phyloP scores from a whole-genome alignment of 1,284 basidiomycete species.

The Trametes hirsuta region DNA sequence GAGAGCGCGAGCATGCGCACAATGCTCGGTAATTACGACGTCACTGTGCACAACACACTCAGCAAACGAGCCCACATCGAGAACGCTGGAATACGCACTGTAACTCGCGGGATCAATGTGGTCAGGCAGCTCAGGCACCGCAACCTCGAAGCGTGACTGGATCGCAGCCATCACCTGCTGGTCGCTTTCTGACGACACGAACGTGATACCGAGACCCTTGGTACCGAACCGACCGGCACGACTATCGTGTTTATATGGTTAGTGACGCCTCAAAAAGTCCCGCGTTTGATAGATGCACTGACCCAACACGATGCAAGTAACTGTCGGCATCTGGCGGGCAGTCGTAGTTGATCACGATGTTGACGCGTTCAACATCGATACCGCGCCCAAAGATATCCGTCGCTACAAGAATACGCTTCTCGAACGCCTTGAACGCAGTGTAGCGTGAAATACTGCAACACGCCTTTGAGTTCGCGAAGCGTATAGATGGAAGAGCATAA shows the following conservation, averaged over 20 bases:
- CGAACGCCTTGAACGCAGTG: conserved; percentile 98
- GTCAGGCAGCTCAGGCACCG: conserved; percentile 91
- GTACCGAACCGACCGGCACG: conserved; percentile 99
- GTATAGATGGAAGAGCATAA: conserved; percentile 21
- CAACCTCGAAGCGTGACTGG: conserved; percentile 92
- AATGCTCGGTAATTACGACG: conserved; percentile 36
- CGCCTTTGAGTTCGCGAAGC: conserved; percentile 11
- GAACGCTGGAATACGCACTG: conserved; percentile 55
- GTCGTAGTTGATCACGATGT: conserved; percentile 96
- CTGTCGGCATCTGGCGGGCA: conserved; percentile 97
- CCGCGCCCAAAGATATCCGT: conserved; percentile 98
- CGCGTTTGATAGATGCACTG: not conserved
- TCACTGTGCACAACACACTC: conserved; percentile 34
- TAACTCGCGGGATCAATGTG: conserved; percentile 89
- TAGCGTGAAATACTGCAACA: conserved; percentile 87
- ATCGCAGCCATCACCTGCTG: conserved; percentile 92
- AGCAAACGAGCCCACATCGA: not conserved
- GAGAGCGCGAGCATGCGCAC: conserved; percentile 11
- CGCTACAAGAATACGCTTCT: conserved; percentile 98
- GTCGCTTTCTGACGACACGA: conserved; percentile 91
- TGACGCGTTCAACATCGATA: conserved; percentile 97
- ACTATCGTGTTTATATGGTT: conserved; percentile 38
- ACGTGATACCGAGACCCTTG: conserved; percentile 99
- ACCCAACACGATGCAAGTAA: conserved; percentile 98
- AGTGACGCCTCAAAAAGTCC: not conserved